Base-by-base conservation (phyloP, 2,329 filamentous ascomycete species). In the Dactylonectria macrodidyma region DNA sequence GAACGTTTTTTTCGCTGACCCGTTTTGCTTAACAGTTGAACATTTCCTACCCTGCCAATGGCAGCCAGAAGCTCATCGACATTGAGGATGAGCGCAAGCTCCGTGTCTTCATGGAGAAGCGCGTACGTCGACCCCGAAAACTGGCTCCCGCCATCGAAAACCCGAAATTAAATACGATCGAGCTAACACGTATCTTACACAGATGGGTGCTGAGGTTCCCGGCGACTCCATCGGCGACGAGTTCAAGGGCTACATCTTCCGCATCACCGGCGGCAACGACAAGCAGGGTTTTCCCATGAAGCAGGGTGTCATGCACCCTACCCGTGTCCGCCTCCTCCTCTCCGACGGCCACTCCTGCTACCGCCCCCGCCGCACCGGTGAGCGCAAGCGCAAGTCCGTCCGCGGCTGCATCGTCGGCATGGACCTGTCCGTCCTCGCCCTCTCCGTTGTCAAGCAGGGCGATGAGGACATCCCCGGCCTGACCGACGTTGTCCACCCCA, bases 231-330 rank as follows among this genome's bases (percentile, higher is more conserved):
- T 99, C 82, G 96, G 96, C 82, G 95, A 98, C 84, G 96, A 99
- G 89, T 99, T 97, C 93, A 98, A 98, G 91, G 96, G 96, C 86
- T 99, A 99, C 90, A 92, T 99, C 89, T 95, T 99, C 92, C 93
- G 91, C 85, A 98, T 99, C 89, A 99, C 96, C 81, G 97, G 96
- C 83, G 96, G 97, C 84, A 99, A 99, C 93, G 96, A 99, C 93
- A 99, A 99, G 94, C 97, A 99, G 91, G 96, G 96, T 89, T 99
- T 99, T 92, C 96, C 96, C 80, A 99, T 99, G 96, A 99, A 99
- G 95, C 97, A 99, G 92, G 96, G 96, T 90, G 93, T 97, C 85
- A 95, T 99, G 91, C 93, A 97, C 86, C 95, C 96, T 81, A 96
- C 94, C 85, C 96, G 96, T 96, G 96, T 98, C 88, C 93, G 94